These are phyloP conservation scores for Podospora fimiseda DNA, from an alignment of 495 filamentous ascomycete species.

Conservation along the genomic window DNA sequence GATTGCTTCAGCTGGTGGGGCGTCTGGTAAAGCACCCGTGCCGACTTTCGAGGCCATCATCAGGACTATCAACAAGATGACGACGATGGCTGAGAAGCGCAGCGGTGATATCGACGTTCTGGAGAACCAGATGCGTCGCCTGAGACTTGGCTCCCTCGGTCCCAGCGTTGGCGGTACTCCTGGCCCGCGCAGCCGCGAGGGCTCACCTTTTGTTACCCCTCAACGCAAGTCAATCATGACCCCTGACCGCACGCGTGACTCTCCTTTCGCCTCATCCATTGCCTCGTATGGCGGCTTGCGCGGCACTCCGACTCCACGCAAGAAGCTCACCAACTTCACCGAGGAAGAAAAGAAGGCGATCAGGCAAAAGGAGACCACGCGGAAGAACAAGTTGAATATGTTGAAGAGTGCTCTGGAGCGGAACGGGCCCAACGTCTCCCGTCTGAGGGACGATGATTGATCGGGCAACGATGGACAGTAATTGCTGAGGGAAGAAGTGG, in stretches of 20 bases:
- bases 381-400: conserved; percentile 22
- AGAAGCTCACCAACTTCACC: conserved; percentile 50
- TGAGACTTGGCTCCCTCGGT: conserved; percentile 50
- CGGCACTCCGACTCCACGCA: conserved; percentile 35
- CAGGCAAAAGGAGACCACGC: conserved; percentile 26
- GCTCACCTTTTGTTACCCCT: conserved; percentile 57
- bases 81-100: conserved; percentile 76
- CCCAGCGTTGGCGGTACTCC: conserved; percentile 12
- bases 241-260: conserved; percentile 46
- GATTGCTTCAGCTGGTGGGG: conserved; percentile 52
- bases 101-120: conserved; percentile 84
- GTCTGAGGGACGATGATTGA: conserved; percentile 28
- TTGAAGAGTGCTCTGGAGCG: conserved; percentile 32
- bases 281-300: conserved; percentile 36
- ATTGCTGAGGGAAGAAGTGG: too few species aligned
- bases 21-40: conserved; percentile 36
- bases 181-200: conserved; percentile 45
- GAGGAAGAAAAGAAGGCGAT: conserved; percentile 43
- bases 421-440: conserved; percentile 32
- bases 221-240: conserved; percentile 50
- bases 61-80: conserved; percentile 88
- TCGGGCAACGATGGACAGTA: too few species aligned
- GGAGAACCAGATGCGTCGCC: conserved; percentile 71
- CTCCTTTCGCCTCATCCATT: conserved; percentile 39
- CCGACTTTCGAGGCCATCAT: conserved; percentile 90